Base-by-base conservation (phyloP, 2,329 filamentous ascomycete genomes). In the Monilinia vaccinii-corymbosi region DNA sequence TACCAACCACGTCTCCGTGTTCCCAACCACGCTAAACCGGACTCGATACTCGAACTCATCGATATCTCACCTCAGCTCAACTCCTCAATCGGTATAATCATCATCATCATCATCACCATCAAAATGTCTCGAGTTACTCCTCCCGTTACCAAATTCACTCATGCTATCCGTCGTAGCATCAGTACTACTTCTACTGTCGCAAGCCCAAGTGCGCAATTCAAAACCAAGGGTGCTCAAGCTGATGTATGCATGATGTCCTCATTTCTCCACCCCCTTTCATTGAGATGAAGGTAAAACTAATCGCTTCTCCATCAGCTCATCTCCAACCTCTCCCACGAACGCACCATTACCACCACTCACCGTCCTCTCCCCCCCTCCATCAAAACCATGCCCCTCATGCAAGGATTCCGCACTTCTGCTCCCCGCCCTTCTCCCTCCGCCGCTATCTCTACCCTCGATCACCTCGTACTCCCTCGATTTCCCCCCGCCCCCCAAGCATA, bases 341-440 rank as follows among this genome's bases (percentile, higher is more conserved):
- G 64, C n/a, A 65, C 64, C 32, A 44, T 53, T 38, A 61, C 62
- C 71, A 71, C 63, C 62, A 68, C 53, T 66, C 69, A 61, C 61
- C 71, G 61, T 65, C 60, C 66, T 67, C 55, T 73, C 67, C 63
- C 76, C 67, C 65, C 74, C 70, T 72, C 74, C 21, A 53, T 59
- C 69, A 77, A 77, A 65, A 73, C 74, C 61, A 74, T 79, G 68
- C 83, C 82, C 45, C 73, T 86, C 60, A 86, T 86, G 83, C 83
- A 86, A 74, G 81, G 80, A 69, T 85, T 86, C 75, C 75, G 76
- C 67, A 77, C 78, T 25, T 76, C 78, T 21, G 73, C 76, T 3
- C 71, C 78, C 18, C 66, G 72, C 13, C 68, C 74, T 32, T 65
- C 72, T n/a, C 63, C 69, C 4, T 60, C 69, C 52, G 68, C 72